Conservation (phyloP, 2,329 filamentous ascomycete species). For the Fusarium sp. region DNA sequence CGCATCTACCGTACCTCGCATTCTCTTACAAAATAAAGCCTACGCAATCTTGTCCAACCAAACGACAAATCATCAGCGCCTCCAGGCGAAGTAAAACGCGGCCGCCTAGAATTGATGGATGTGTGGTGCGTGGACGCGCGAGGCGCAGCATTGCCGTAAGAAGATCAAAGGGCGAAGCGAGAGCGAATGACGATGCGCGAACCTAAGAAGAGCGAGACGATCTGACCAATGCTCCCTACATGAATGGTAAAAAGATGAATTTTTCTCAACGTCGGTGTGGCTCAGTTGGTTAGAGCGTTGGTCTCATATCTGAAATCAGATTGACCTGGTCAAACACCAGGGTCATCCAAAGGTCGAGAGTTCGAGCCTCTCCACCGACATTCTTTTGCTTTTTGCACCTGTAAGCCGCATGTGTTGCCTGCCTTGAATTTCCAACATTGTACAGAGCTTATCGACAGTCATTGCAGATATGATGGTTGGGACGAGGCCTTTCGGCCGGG, state of each 20-base stretch:
- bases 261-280: constrained; percentile 44
- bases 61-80: not conserved
- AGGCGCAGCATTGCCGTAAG: not conserved
- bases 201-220: not conserved
- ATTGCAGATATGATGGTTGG: no score
- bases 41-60: constrained; percentile 24
- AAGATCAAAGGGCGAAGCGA: not conserved
- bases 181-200: not conserved
- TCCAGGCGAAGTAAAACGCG: constrained; percentile 6
- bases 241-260: accelerated
- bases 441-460: no score
- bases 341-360: constrained; percentile 47
- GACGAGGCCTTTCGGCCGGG: no score
- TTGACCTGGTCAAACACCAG: constrained; percentile 38
- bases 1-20: constrained; percentile 6
- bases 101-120: constrained; percentile 14
- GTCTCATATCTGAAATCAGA: constrained; percentile 45
- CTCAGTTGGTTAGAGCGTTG: constrained; percentile 55
- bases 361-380: constrained; percentile 40
- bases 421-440: no score
- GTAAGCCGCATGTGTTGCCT: no score
- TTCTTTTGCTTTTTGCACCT: not conserved
- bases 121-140: constrained; percentile 20
- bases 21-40: constrained; percentile 10
- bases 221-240: accelerated